Evolutionary conservation across 805 yeast genomes (phyloP), one percentile per base, ranked within the genome.

Genomic region (Ogataea parapolymorpha): DNA sequence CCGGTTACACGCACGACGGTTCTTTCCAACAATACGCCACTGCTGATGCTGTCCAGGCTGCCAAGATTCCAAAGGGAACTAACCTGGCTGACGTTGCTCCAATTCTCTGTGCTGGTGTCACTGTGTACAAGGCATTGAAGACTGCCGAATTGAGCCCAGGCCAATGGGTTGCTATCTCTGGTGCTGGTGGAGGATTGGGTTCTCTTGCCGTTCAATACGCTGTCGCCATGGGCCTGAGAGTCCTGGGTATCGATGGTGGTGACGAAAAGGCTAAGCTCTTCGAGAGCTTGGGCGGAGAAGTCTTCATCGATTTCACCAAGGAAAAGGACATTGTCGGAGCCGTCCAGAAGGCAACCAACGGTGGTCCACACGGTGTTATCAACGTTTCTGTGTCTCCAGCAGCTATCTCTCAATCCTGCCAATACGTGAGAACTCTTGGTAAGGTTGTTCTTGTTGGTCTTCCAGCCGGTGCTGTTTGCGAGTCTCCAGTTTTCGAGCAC

Each of bases 1-100:
- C 91, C 16, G 95, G 95, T 56, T 87, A 84, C 79, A 82, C 90
- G 32, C 89, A 82, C 59, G 91, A 88, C 64, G 95, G 95, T 53
- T 80, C 95, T 26, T 85, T 87, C 82, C 95, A 87, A 68, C 87
- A 87, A 68, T 87, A 85, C 65, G 89, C 89, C 39, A 80, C 91
- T 32, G 95, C 91, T 30, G 90, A 85, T 64, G 93, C 91, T 30
- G 75, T 82, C 43, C 95, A 86, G 61, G 95, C 93, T 29, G 95
- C 95, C 30, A 71, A 74, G 53, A 79, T 87, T 56, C 90, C 95
- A 45, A 58, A 74, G 56, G 84, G 81, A 44, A 69, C 85, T 30
- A 90, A 87, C 60, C 75, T 86, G 55, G 89, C 91, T 41, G 72
- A 70, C 50, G 75, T 79, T 48, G 80, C 95, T 9, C 95, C 95